phyloP scores from a whole-genome alignment of 306 rosid genomes.

The barrel medic (Medicago truncatula) region MtrunA17r5.0-ANR NC_053046.1:35216501-35217000 shows the following conservation, averaged over 20 bases:
- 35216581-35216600: conserved; percentile 45
- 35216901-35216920: conserved; percentile 59
- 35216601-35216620: conserved; percentile 37
- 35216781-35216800: too few species aligned
- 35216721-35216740: conserved; percentile 54
- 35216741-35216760: conserved; percentile 51
- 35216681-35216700: conserved; percentile 55
- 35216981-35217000: not conserved
- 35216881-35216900: conserved; percentile 65
- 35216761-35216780: not conserved
- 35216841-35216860: conserved; percentile 56
- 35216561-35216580: conserved; percentile 52
- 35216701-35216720: conserved; percentile 63
- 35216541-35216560: conserved; percentile 47
- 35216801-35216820: too few species aligned
- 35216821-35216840: too few species aligned
- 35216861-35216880: conserved; percentile 62
- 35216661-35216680: conserved; percentile 51
- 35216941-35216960: not conserved
- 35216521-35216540: not conserved
- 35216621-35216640: conserved; percentile 36
- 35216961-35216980: not conserved
- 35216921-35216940: not conserved
- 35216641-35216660: conserved; percentile 61
- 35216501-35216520: not conserved